phyloP scores from a whole-genome alignment of 1,284 basidiomycete species.

The Moesziomyces globuligerus region DNA sequence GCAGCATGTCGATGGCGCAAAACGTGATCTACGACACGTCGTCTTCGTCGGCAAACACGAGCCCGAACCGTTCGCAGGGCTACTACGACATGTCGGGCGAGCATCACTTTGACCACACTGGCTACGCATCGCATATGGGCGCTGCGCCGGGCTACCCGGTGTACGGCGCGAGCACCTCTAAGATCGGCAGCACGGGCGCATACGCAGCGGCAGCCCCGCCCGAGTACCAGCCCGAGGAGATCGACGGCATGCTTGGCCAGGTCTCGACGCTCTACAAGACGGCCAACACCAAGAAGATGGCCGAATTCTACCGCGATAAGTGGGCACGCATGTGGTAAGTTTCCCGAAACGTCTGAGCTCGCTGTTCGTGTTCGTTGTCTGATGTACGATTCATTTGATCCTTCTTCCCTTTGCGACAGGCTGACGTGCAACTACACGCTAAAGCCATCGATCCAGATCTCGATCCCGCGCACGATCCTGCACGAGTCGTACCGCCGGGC shows the following conservation, averaged over 20 bases:
- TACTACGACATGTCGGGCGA: conserved; percentile 39
- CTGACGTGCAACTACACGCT: conserved; percentile 51
- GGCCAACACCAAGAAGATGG: conserved; percentile 53
- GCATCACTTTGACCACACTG: conserved; percentile 19
- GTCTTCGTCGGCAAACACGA: conserved; percentile 37
- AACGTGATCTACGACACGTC: conserved; percentile 41
- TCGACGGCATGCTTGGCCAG: conserved; percentile 45
- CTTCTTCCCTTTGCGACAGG: conserved; percentile 3
- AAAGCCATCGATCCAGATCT: conserved; percentile 52
- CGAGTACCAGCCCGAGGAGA: conserved; percentile 37
- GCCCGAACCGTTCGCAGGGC: conserved; percentile 34
- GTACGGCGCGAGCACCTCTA: conserved; percentile 20
- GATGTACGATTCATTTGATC: background rate
- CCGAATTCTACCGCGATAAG: conserved; percentile 52
- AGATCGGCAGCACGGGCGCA: conserved; percentile 11
- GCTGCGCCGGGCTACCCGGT: conserved; percentile 14
- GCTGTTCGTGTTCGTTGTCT: too few species aligned
- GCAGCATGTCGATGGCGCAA: conserved; percentile 32
- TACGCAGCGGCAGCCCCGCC: conserved; percentile 25
- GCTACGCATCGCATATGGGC: conserved; percentile 25
- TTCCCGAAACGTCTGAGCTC: too few species aligned
- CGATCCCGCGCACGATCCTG: conserved; percentile 48
- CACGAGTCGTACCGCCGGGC: conserved; percentile 52
- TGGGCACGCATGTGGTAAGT: conserved; percentile 52
- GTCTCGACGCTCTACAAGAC: conserved; percentile 47